Conservation (phyloP, 2,329 filamentous ascomycete species). For the Trichoderma brevicompactum region DNA sequence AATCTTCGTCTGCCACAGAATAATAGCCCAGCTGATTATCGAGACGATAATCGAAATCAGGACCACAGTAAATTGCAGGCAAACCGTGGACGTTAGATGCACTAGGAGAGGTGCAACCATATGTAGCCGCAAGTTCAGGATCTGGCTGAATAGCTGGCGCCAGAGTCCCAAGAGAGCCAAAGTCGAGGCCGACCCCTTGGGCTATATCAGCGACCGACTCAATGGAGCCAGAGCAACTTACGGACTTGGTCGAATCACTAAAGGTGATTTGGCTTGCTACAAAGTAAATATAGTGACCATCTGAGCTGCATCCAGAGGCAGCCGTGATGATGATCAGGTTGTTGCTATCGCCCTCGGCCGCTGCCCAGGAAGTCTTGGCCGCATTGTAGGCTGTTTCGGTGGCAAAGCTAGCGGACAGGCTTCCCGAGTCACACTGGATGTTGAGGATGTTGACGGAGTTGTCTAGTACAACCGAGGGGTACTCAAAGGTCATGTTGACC, state of each 20-base stretch:
- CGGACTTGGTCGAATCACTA: neutral
- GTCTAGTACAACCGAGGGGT: slow-evolving; percentile 12
- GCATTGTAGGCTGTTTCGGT: neutral
- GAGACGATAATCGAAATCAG: neutral
- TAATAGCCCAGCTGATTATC: slow-evolving; percentile 7
- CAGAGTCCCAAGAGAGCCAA: slow-evolving; percentile 4
- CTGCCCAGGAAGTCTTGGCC: slow-evolving; percentile 4
- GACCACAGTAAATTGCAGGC: slow-evolving; percentile 13
- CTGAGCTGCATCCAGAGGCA: slow-evolving; percentile 6
- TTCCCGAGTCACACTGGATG: neutral
- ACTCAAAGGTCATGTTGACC: slow-evolving; percentile 12
- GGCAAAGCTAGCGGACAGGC: slow-evolving; percentile 4
- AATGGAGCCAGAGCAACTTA: neutral
- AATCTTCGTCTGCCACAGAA: neutral
- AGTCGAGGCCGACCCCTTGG: slow-evolving; percentile 4
- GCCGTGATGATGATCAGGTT: slow-evolving; percentile 10
- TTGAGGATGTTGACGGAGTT: slow-evolving; percentile 14
- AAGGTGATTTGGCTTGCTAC: slow-evolving; percentile 3
- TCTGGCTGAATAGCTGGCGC: neutral
- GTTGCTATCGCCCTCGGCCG: neutral
- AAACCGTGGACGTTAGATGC: neutral
- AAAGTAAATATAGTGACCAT: slow-evolving; percentile 10
- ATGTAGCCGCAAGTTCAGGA: neutral
- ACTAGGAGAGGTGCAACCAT: neutral
- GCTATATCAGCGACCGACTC: slow-evolving; percentile 9